These are phyloP conservation scores for Ploettnerulaceae sp. DNA, from an alignment of 2,329 filamentous ascomycete species.

Conservation along the genomic window DNA sequence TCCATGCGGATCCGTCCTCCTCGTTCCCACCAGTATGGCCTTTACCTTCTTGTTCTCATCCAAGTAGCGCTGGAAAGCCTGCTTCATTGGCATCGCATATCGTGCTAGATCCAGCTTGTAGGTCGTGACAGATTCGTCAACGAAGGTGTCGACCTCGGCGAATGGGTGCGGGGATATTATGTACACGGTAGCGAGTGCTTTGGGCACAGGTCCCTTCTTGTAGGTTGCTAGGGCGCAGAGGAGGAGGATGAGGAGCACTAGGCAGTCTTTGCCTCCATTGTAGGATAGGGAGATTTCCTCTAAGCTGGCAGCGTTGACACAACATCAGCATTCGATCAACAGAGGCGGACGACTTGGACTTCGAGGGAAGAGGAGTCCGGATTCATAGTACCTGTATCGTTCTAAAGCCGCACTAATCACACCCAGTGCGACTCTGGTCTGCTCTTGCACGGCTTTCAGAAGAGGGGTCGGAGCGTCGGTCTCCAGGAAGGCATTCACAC, in stretches of 20 bases:
- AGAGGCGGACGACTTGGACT: neutral
- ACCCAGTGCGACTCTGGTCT: slow-evolving; percentile 65
- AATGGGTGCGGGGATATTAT: slow-evolving; percentile 84
- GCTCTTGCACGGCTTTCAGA: slow-evolving; percentile 53
- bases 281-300: slow-evolving; percentile 85
- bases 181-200: slow-evolving; percentile 71
- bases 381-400: slow-evolving; percentile 59
- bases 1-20: slow-evolving; percentile 89
- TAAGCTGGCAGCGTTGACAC: slow-evolving; percentile 45
- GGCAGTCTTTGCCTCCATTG: slow-evolving; percentile 96
- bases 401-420: slow-evolving; percentile 72
- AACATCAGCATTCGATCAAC: too few relatives aligned
- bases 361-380: too few relatives aligned
- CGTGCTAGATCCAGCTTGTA: slow-evolving; percentile 75
- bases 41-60: slow-evolving; percentile 57
- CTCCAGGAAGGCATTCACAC: slow-evolving; percentile 31
- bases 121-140: slow-evolving; percentile 54
- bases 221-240: slow-evolving; percentile 52
- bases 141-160: slow-evolving; percentile 79
- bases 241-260: slow-evolving; percentile 84
- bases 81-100: slow-evolving; percentile 74
- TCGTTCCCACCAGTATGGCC: slow-evolving; percentile 82
- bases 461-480: slow-evolving; percentile 23
- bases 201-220: slow-evolving; percentile 34
- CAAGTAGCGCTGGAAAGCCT: slow-evolving; percentile 75